Evolutionary conservation across 805 yeast species (phyloP).

Genomic region (Teunomyces gatunensis): DNA sequence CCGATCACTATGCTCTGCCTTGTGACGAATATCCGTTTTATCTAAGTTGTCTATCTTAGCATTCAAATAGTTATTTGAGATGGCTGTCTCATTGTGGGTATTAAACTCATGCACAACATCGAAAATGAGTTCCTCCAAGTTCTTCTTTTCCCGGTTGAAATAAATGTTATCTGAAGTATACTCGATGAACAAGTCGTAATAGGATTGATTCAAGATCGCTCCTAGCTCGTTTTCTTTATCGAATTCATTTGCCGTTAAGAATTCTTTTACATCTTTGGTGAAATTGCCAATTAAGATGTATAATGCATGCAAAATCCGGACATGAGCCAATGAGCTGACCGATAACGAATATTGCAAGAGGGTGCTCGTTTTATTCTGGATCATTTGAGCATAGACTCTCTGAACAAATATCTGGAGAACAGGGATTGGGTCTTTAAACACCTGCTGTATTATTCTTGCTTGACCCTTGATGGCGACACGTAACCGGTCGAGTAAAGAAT

Average conservation of each 20-base stretch:
- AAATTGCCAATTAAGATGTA: slow-evolving; percentile 57
- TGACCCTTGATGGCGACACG: slow-evolving; percentile 64
- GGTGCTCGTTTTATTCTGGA: slow-evolving; percentile 54
- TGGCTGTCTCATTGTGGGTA: slow-evolving; percentile 30
- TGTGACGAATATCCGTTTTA: slow-evolving; percentile 16
- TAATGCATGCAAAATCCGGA: slow-evolving; percentile 70
- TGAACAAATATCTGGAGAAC: slow-evolving; percentile 72
- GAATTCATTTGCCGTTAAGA: slow-evolving; percentile 46
- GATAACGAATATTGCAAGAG: slow-evolving; percentile 63
- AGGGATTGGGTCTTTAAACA: slow-evolving; percentile 66
- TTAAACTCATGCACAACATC: slow-evolving; percentile 46
- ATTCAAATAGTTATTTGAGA: slow-evolving; percentile 34
- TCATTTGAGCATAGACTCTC: slow-evolving; percentile 72
- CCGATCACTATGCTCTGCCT: slow-evolving; percentile 18
- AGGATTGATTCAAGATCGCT: slow-evolving; percentile 63
- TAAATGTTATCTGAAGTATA: slow-evolving; percentile 66
- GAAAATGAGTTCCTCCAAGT: slow-evolving; percentile 54
- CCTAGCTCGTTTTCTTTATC: slow-evolving; percentile 47
- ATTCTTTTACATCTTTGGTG: slow-evolving; percentile 63
- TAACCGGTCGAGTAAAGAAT: slow-evolving; percentile 49
- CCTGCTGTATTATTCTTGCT: slow-evolving; percentile 67
- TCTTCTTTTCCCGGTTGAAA: slow-evolving; percentile 68
- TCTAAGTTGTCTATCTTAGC: slow-evolving; percentile 36
- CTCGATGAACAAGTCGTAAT: slow-evolving; percentile 69
- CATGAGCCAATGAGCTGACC: slow-evolving; percentile 65